A percentile compares a stretch with the other conserved stretches of the same genome.
Conservation (phyloP, 495 filamentous ascomycete genomes). For the Oidiodendron maius region DNA sequence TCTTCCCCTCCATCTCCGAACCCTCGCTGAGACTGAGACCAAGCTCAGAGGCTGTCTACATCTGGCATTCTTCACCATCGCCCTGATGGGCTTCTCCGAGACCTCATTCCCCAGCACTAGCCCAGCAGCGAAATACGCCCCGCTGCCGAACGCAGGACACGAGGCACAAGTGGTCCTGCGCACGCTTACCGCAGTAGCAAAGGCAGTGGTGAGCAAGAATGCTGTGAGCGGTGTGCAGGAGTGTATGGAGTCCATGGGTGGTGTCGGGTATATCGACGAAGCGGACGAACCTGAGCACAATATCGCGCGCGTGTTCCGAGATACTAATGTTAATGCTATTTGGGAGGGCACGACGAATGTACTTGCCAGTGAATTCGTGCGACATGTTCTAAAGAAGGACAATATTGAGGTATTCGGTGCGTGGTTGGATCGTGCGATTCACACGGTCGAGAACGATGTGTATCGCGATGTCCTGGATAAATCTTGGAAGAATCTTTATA, state of each 20-base stretch:
- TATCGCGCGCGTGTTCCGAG: slow-evolving; percentile 57
- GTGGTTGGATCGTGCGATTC: no score
- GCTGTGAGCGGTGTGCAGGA: slow-evolving; percentile 48
- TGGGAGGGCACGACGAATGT: slow-evolving; percentile 79
- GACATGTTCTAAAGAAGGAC: no score
- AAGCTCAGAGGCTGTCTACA: slow-evolving; percentile 50
- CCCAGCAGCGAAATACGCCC: no score
- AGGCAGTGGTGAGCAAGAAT: slow-evolving; percentile 53
- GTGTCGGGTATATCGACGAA: slow-evolving; percentile 70
- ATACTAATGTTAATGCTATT: slow-evolving; percentile 58
- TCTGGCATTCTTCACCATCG: no score
- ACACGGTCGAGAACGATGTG: slow-evolving; percentile 36
- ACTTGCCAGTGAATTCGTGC: slow-evolving; percentile 53
- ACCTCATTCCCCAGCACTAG: no score
- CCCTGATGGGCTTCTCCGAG: slow-evolving; percentile 60
- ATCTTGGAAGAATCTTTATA: no score
- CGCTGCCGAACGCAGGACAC: no score
- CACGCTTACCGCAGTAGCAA: slow-evolving; percentile 59
- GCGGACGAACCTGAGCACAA: slow-evolving; percentile 53
- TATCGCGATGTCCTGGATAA: neutral
- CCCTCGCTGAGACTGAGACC: slow-evolving; percentile 47
- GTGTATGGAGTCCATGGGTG: slow-evolving; percentile 67
- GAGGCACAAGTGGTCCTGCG: slow-evolving; percentile 5
- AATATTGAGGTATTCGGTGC: no score
- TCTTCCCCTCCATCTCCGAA: slow-evolving; percentile 55